Conservation (phyloP, 2,329 filamentous ascomycete genomes). For the Aspergillus oerlinghausenensis region DNA sequence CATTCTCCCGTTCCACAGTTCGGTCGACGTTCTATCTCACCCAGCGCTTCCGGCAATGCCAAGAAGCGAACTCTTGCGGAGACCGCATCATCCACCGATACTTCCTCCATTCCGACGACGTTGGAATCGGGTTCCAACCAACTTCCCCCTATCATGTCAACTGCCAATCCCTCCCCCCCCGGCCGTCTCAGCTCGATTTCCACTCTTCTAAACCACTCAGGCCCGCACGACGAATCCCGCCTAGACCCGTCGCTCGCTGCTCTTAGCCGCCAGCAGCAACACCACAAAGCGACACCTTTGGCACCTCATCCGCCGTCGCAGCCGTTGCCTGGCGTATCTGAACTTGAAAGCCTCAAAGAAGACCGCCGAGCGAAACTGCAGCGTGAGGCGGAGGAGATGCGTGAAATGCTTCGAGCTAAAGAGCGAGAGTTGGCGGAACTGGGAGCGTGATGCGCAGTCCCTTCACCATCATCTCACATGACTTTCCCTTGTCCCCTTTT, state of each 20-base stretch:
- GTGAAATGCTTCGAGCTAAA: slow-evolving; percentile 66
- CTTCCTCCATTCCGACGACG: slow-evolving; percentile 23
- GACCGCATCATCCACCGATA: slow-evolving; percentile 24
- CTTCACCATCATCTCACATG: not conserved
- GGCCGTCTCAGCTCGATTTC: slow-evolving; percentile 69
- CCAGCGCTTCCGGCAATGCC: slow-evolving; percentile 24
- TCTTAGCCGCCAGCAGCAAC: slow-evolving; percentile 26
- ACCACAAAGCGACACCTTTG: slow-evolving; percentile 21
- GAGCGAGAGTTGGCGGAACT: slow-evolving; percentile 65
- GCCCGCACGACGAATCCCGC: slow-evolving; percentile 32
- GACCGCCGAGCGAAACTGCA: slow-evolving; percentile 64
- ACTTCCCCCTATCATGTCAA: slow-evolving; percentile 37
- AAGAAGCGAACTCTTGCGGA: slow-evolving; percentile 37
- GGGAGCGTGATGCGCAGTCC: slow-evolving; percentile 15
- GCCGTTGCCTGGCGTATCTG: slow-evolving; percentile 32
- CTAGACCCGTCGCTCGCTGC: slow-evolving; percentile 38
- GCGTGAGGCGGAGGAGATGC: slow-evolving; percentile 71
- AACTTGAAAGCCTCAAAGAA: slow-evolving; percentile 52
- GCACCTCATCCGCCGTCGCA: slow-evolving; percentile 21
- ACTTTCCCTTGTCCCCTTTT: not conserved
- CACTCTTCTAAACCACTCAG: slow-evolving; percentile 63
- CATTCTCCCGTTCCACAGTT: slow-evolving; percentile 28
- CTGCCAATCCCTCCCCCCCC: slow-evolving; percentile 37
- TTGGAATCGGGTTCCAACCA: slow-evolving; percentile 34
- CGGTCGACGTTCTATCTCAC: slow-evolving; percentile 29